Evolutionary conservation across 2,329 filamentous ascomycete genomes (phyloP).

Genomic region (Fusarium brachygibbosum): DNA sequence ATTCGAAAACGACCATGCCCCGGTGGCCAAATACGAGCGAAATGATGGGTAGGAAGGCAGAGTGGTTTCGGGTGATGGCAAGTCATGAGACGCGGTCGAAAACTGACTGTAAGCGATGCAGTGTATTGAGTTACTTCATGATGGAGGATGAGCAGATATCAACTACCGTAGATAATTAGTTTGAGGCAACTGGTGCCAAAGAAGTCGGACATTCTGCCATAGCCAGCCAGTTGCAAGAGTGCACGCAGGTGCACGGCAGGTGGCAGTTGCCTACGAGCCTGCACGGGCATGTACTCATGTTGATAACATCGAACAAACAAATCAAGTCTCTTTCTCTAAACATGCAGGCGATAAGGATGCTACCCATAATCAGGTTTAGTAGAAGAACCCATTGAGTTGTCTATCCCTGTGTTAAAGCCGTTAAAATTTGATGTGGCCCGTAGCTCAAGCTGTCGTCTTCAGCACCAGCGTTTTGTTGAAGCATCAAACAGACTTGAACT

Average conservation of each 20-base stretch:
- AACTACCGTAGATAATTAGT: neutral
- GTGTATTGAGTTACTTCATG: conserved; percentile 26
- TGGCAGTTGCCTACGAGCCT: conserved; percentile 26
- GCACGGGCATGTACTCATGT: neutral
- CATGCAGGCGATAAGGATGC: neutral
- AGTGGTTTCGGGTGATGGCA: neutral
- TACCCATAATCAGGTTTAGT: neutral
- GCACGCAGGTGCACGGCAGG: conserved; percentile 44
- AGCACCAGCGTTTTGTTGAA: neutral
- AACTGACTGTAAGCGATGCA: conserved; percentile 24
- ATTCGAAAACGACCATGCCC: neutral
- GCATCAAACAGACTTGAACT: neutral
- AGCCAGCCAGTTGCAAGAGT: conserved; percentile 6
- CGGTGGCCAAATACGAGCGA: neutral
- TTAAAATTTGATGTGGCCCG: neutral
- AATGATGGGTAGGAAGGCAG: neutral
- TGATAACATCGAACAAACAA: neutral
- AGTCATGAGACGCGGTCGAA: neutral
- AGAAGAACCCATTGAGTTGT: neutral
- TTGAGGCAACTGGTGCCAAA: neutral
- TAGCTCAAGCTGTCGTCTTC: neutral
- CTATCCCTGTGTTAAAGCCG: neutral
- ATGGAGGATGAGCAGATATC: neutral
- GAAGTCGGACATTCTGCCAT: neutral
- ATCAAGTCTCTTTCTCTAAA: neutral